Percentiles rank a stretch among this genome's conserved stretches.
Evolutionary conservation across 2,329 filamentous ascomycete genomes (phyloP).

Genomic region (Zymoseptoria pseudotritici): DNA sequence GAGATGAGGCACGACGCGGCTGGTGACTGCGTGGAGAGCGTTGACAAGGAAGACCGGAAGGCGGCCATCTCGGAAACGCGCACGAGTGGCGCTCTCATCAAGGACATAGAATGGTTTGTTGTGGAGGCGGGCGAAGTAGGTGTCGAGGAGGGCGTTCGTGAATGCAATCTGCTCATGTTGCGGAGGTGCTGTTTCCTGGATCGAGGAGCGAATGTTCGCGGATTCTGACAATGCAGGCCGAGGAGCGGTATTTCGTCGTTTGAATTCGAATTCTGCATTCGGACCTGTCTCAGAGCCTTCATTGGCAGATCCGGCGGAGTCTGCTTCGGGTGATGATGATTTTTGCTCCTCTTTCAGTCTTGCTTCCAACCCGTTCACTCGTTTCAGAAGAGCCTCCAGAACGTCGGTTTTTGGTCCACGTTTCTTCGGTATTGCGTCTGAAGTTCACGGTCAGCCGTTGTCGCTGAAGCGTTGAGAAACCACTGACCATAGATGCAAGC

Average conservation of each 20-base stretch:
- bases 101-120: conserved; percentile 76
- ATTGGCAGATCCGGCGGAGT: conserved; percentile 4
- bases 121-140: conserved; percentile 72
- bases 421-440: conserved; percentile 84
- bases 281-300: background rate
- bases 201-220: background rate
- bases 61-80: conserved; percentile 62
- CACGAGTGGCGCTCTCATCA: conserved; percentile 67
- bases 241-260: background rate
- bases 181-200: conserved; percentile 2
- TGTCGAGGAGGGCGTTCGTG: conserved; percentile 48
- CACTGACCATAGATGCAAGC: conserved; percentile 76
- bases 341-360: conserved; percentile 55
- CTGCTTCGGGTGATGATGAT: conserved; percentile 32
- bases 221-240: background rate
- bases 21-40: conserved; percentile 45
- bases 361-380: conserved; percentile 78
- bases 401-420: conserved; percentile 86
- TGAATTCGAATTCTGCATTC: background rate
- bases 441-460: conserved; percentile 7
- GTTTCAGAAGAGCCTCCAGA: conserved; percentile 72
- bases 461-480: background rate
- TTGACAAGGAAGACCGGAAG: conserved; percentile 47
- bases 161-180: conserved; percentile 6
- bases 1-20: conserved; percentile 61